Percentiles rank a stretch among this genome's conserved stretches.
Conservation (phyloP, 805 yeast genomes). For the Candida khao-thaluensis region DNA sequence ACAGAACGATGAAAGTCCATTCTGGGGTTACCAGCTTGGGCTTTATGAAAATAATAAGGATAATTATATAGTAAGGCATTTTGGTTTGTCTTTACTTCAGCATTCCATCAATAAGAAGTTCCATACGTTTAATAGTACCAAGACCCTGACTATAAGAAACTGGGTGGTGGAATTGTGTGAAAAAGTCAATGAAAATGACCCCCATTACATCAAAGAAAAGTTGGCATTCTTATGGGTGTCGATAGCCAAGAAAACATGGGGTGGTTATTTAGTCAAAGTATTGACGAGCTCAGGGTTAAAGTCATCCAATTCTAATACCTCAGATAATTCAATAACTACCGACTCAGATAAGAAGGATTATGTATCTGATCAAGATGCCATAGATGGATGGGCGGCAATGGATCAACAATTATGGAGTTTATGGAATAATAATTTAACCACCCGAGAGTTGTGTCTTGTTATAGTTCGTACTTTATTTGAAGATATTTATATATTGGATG, state of each 20-base stretch:
- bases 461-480: conserved; percentile 87
- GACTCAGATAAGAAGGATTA: conserved; percentile 18
- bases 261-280: conserved; percentile 53
- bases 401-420: conserved; percentile 70
- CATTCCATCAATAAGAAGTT: conserved; percentile 63
- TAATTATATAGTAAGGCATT: conserved; percentile 79
- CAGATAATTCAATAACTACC: conserved; percentile 1
- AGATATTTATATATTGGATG: conserved; percentile 89
- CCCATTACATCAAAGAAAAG: conserved; percentile 88
- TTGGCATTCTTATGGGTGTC: conserved; percentile 89
- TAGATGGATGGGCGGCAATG: conserved; percentile 84
- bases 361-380: conserved; percentile 46
- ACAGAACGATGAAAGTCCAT: conserved; percentile 78
- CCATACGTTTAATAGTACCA: conserved; percentile 53
- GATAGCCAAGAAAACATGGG: conserved; percentile 90
- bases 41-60: conserved; percentile 54
- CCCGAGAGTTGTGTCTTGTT: conserved; percentile 74
- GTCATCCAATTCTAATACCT: conserved; percentile 4
- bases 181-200: conserved; percentile 62
- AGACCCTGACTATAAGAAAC: conserved; percentile 64
- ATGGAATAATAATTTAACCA: conserved; percentile 64
- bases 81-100: conserved; percentile 79
- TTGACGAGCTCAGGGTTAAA: conserved; percentile 9
- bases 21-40: conserved; percentile 88
- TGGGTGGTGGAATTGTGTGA: conserved; percentile 83